Base-by-base conservation (phyloP, 2,329 filamentous ascomycete genomes). In the Penicillium sclerotigenum region DNA sequence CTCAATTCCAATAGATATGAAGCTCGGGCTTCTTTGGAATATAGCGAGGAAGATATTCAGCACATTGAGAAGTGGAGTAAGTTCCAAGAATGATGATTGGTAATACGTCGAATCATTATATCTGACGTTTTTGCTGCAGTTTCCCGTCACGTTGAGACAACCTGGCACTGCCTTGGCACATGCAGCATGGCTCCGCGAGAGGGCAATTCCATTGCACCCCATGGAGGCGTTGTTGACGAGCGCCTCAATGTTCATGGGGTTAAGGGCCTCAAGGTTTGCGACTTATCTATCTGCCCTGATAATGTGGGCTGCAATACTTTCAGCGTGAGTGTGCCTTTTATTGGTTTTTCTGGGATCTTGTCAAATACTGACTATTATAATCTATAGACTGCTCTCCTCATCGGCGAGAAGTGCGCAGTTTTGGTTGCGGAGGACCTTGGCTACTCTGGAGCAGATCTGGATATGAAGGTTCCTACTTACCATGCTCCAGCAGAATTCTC, bases 141-240 rank as follows among this genome's bases (percentile, higher is more conserved):
- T 36, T 84, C 87, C 78, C 81, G 85, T 59, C 88, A 90, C 68
- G 86, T 88, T 47, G 88, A 91, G 75, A 90, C 86, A 47, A 91
- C 88, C 36, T 89, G 87, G 87, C 87, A 90, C 77, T 74, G 75
- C 18, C 77, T 84, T 7, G 81, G 82, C 37, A 91, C 88, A 1
- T 90, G 87, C 76, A 89, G 85, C 50, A 91, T 91, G 87, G 88
- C 87, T 0, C 89, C 89, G 5, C 81, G 76, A 58, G 83, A 90
- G 67, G 89, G 89, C 57, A 92, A 91, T 77, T 86, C 83, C 66
- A 89, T 92, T 67, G 88, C 91, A 71, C 89, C 88, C 77, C 87
- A 91, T 66, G 70, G 70, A 14, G 88, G 88, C 57, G 88, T 91
- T 0, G 75, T 91, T 36, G 88, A 91, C 68, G 87, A 90, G 73